These are phyloP conservation scores for Russula olivacea DNA, from an alignment of 768 basidiomycete genomes.

Conservation along the genomic window DNA sequence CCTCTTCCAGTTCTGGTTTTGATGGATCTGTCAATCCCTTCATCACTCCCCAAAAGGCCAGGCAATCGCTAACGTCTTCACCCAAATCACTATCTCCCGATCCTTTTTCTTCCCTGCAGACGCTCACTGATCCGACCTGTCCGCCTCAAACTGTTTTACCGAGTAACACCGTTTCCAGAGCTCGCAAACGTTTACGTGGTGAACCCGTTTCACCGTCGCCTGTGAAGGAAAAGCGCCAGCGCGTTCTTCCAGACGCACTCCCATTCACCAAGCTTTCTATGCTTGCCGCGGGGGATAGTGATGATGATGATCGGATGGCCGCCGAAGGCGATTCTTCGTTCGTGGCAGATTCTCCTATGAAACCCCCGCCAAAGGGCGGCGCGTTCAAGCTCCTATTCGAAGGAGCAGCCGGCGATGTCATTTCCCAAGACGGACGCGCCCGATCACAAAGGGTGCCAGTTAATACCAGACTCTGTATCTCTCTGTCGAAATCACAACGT, in stretches of 20 bases:
- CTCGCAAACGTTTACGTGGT: conserved; percentile 75
- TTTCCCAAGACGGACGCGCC: conserved; percentile 9
- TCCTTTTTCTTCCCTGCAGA: conserved; percentile 37
- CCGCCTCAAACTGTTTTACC: conserved; percentile 19
- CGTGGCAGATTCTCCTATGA: conserved; percentile 67
- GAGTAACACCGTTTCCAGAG: conserved; percentile 50
- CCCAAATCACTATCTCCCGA: conserved; percentile 36
- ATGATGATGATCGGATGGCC: conserved; percentile 34
- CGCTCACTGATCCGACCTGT: conserved; percentile 17
- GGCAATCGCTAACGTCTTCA: conserved; percentile 25
- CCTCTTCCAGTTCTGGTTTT: conserved; percentile 21
- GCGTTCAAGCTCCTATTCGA: conserved; percentile 67
- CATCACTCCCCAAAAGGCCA: conserved; percentile 31
- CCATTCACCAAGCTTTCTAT: conserved; percentile 35
- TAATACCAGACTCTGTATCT: conserved; percentile 8
- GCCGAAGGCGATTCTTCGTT: conserved; percentile 41
- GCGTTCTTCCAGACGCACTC: conserved; percentile 42
- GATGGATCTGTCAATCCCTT: conserved; percentile 46
- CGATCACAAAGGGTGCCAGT: conserved; percentile 21
- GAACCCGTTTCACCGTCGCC: conserved; percentile 82
- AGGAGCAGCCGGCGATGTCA: conserved; percentile 34
- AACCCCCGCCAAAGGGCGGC: conserved; percentile 49
- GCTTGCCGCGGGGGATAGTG: conserved; percentile 27
- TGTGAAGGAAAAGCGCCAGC: conserved; percentile 66
- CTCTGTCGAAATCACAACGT: conserved; percentile 24